Conservation (phyloP, 768 basidiomycete species). For the Psilocybe cubensis region DNA sequence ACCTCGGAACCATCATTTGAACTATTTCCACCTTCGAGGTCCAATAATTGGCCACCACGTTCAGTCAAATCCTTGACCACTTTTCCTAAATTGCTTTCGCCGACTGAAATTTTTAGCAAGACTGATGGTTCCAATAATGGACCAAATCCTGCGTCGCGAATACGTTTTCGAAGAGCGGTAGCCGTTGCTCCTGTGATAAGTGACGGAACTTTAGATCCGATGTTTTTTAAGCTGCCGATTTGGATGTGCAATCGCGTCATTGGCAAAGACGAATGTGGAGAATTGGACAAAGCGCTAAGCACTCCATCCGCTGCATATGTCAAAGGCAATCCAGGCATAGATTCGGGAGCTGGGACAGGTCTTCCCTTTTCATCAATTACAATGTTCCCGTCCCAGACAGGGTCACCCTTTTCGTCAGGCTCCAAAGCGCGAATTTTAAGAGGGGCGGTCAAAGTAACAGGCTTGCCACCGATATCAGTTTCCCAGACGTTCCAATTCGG, state of each 20-base stretch:
- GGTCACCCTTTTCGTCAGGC: conserved; percentile 62
- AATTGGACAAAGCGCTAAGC: conserved; percentile 71
- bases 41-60: conserved; percentile 76
- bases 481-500: conserved; percentile 54
- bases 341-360: conserved; percentile 55
- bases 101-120: conserved; percentile 66
- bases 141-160: conserved; percentile 69
- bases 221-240: conserved; percentile 47
- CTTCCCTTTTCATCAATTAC: conserved; percentile 59
- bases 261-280: conserved; percentile 76
- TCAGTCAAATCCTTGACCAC: conserved; percentile 87
- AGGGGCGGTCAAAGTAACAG: conserved; percentile 50
- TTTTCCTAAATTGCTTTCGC: conserved; percentile 71
- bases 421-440: conserved; percentile 59
- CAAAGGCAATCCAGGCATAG: conserved; percentile 46
- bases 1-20: conserved; percentile 38
- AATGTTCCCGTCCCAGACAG: conserved; percentile 78
- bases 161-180: conserved; percentile 60
- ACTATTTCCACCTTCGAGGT: conserved; percentile 55
- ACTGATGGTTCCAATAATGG: conserved; percentile 82
- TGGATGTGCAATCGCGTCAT: conserved; percentile 66
- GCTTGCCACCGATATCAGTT: conserved; percentile 64
- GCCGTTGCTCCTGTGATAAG: conserved; percentile 69
- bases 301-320: conserved; percentile 70
- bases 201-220: conserved; percentile 47